Evolutionary conservation across 441 rosid species (phyloP), one percentile per base, ranked within the genome.

Genomic region (Aquilaria agallochum): DNA sequence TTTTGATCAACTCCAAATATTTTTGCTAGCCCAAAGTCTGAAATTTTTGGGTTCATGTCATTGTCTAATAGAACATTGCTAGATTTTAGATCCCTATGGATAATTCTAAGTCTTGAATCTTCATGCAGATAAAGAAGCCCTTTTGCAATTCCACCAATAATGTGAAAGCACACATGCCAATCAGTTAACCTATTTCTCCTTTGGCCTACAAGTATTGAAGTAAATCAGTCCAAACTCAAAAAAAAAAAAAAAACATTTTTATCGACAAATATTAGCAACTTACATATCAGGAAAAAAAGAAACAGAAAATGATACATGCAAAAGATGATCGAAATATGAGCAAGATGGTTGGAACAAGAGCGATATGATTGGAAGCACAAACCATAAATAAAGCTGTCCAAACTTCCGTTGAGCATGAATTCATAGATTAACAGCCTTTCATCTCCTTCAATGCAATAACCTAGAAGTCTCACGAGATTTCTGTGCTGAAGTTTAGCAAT

Each of bases 111-210:
- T 20, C 60, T 57, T 5, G 60, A 57, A 20, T 57, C 60, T 44
- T 57, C 50, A 10, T 44, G 60, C 2, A 57, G 60, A 20, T 57
- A 57, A 13, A 57, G 50, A 42, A 57, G 60, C 2, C 60, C 60
- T 31, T 49, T 57, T 1, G 60, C 60, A 57, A 57, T 57, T 63
- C 69, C 76, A 2, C 47, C 42, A 31, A 74, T 70, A 11, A 74
- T 74, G 32, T 56, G 46, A 62, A 55, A 55, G 12, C 69, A 53
- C 36, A n/a, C 70, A 50, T 53, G 54, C 78, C 74, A 74, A 46
- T 60, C n/a, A 36, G 70, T 11, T 11, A 59, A 14, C 7, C 47
- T 49, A 9, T 54, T 63, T 59, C 63, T 74, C 8, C 20, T 63
- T 46, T 48, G 12, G 67, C 67, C 72, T 66, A 50, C 2, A 20